phyloP scores from a whole-genome alignment of 1,284 basidiomycete genomes.

The Apiotrichum sp. region DNA sequence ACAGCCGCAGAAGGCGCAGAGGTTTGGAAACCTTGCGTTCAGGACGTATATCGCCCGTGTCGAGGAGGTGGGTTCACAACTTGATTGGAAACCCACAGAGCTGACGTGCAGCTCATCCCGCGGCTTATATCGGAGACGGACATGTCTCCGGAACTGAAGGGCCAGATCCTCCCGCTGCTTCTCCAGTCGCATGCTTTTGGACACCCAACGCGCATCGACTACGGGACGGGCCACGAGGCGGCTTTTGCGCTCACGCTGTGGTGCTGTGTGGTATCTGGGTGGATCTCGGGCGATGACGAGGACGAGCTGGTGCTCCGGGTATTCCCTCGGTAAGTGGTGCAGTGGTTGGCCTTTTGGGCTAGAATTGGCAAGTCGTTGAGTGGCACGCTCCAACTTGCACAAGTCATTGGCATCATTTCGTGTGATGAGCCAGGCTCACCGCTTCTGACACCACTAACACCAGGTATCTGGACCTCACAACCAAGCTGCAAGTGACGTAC shows the following conservation, averaged over 20 bases:
- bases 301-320: conserved; percentile 47
- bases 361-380: no score
- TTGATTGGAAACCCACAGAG: not conserved
- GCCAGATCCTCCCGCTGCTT: conserved; percentile 60
- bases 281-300: conserved; percentile 31
- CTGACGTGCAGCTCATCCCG: conserved; percentile 54
- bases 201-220: conserved; percentile 86
- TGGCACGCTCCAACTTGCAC: no score
- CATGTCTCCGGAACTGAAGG: conserved; percentile 51
- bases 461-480: conserved; percentile 75
- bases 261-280: conserved; percentile 38
- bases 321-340: conserved; percentile 37
- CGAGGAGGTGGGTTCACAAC: conserved; percentile 60
- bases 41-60: conserved; percentile 76
- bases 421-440: not conserved
- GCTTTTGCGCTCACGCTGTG: conserved; percentile 74
- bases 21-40: conserved; percentile 93
- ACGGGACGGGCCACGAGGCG: conserved; percentile 92
- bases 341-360: no score
- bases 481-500: conserved; percentile 83
- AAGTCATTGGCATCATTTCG: no score
- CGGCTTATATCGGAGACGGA: conserved; percentile 55
- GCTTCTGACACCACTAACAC: conserved; percentile 29
- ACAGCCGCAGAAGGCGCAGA: conserved; percentile 64
- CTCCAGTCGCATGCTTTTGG: conserved; percentile 63